Percentiles rank a stretch among this genome's conserved stretches.
Conservation (phyloP, 768 basidiomycete species). For the Strobilomyces echinocephalus region DNA sequence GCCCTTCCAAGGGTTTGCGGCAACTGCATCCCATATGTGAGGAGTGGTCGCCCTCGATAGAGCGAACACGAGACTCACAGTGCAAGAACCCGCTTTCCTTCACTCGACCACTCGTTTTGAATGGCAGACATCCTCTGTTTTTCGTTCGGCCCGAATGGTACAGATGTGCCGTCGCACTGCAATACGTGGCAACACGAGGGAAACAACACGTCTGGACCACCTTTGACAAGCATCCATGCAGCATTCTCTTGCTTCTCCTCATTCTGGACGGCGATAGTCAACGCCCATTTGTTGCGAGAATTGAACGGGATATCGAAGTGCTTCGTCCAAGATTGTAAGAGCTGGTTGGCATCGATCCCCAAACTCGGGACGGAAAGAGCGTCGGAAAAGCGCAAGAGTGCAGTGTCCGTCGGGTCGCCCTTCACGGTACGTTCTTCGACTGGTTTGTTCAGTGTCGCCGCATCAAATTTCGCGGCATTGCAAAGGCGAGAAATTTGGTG, state of each 20-base stretch:
- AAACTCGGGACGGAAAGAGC: slow-evolving; percentile 19
- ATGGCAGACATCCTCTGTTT: slow-evolving; percentile 19
- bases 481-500: slow-evolving; percentile 46
- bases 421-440: slow-evolving; percentile 33
- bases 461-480: slow-evolving; percentile 51
- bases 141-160: slow-evolving; percentile 28
- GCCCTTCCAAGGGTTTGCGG: slow-evolving; percentile 24
- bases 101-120: slow-evolving; percentile 41
- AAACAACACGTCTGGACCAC: slow-evolving; percentile 54
- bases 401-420: slow-evolving; percentile 51
- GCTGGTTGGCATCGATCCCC: slow-evolving; percentile 15
- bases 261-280: slow-evolving; percentile 33
- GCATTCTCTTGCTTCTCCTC: slow-evolving; percentile 3
- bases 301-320: slow-evolving; percentile 40
- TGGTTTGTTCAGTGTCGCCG: slow-evolving; percentile 18
- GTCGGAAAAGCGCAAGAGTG: slow-evolving; percentile 47
- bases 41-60: neutral
- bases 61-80: slow-evolving; percentile 23
- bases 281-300: slow-evolving; percentile 54
- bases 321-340: slow-evolving; percentile 20
- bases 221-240: slow-evolving; percentile 46
- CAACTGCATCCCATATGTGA: slow-evolving; percentile 17
- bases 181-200: slow-evolving; percentile 34
- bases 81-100: slow-evolving; percentile 52
- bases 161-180: slow-evolving; percentile 27